Conservation (phyloP, 2,329 filamentous ascomycete species). For the Leptographium lundbergii region DNA sequence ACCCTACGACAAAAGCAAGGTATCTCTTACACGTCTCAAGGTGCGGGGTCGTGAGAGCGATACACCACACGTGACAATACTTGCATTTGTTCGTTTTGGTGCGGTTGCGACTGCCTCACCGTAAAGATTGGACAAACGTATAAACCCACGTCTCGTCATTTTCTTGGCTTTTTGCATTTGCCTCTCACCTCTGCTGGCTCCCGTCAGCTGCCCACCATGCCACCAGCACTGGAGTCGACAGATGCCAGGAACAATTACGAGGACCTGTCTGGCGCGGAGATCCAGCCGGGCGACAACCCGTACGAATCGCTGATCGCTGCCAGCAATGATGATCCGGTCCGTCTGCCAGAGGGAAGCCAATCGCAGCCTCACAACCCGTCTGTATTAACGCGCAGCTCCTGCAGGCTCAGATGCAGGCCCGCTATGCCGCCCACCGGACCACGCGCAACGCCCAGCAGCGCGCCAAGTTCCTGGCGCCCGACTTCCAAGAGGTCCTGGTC, state of each 20-base stretch:
- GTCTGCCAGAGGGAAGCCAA: constrained; percentile 11
- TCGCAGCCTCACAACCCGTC: background rate
- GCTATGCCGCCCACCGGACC: constrained; percentile 62
- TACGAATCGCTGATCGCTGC: constrained; percentile 61
- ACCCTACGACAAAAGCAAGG: too few species aligned
- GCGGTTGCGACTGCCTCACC: background rate
- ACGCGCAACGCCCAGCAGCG: constrained; percentile 67
- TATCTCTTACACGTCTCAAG: too few species aligned
- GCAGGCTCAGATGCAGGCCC: constrained; percentile 53
- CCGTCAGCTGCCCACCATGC: background rate
- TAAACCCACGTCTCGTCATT: background rate
- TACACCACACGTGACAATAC: background rate
- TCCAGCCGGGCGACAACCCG: constrained; percentile 51
- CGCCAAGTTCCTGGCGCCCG: constrained; percentile 54
- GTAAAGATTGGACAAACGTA: background rate
- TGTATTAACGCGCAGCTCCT: background rate
- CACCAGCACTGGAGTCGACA: constrained; percentile 19
- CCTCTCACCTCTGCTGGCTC: background rate
- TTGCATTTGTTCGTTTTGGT: background rate
- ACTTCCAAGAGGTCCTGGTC: constrained; percentile 59
- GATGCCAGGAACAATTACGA: constrained; percentile 38
- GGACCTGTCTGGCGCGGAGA: constrained; percentile 38
- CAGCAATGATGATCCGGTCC: constrained; percentile 55
- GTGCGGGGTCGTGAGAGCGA: background rate
- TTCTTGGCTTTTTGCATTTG: background rate